These are phyloP conservation scores for Amauroascus niger DNA, from an alignment of 2,329 filamentous ascomycete genomes.

Conservation along the genomic window DNA sequence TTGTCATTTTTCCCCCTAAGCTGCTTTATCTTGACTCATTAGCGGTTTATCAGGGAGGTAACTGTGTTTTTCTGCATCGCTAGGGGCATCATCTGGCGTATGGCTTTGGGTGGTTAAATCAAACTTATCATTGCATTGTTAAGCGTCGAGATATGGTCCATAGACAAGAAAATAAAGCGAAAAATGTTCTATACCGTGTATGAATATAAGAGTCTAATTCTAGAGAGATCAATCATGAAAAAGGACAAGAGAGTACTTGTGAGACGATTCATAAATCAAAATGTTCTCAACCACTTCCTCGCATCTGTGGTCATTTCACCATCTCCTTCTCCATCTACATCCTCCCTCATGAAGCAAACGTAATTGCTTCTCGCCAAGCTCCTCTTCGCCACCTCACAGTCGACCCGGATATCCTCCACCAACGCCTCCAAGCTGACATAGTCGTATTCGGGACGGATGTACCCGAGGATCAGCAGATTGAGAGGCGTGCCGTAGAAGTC, in stretches of 20 bases:
- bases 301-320: constrained; percentile 24
- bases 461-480: constrained; percentile 72
- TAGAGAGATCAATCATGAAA: too few relatives aligned
- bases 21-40: too few relatives aligned
- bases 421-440: constrained; percentile 76
- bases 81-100: background rate
- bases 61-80: background rate
- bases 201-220: background rate
- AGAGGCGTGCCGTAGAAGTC: constrained; percentile 83
- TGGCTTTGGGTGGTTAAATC: background rate
- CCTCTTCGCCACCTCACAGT: constrained; percentile 70
- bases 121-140: background rate
- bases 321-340: constrained; percentile 24
- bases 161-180: background rate
- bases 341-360: constrained; percentile 29
- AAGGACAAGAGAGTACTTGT: background rate
- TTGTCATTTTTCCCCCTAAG: too few relatives aligned
- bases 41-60: background rate
- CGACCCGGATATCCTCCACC: constrained; percentile 76
- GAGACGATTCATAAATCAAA: constrained; percentile 23
- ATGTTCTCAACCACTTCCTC: constrained; percentile 29
- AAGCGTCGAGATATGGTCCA: background rate
- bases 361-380: constrained; percentile 62
- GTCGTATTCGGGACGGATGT: constrained; percentile 80
- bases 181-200: background rate